A percentile compares a stretch with the other conserved stretches of the same genome.
Evolutionary conservation across 768 basidiomycete genomes (phyloP).

Genomic region (Boletus subparvulus): DNA sequence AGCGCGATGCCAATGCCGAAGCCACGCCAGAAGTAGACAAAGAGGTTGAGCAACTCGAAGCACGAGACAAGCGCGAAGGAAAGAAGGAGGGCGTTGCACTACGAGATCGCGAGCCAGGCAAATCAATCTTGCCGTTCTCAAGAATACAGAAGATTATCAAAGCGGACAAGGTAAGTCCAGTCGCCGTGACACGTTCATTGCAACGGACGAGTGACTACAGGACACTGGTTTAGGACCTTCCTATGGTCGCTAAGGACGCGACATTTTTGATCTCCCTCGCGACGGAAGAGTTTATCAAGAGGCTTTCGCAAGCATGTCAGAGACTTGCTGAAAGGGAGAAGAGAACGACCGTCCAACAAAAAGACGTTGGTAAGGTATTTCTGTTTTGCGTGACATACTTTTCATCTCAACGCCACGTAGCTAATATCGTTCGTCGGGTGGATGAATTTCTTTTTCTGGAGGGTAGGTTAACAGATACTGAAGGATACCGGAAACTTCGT

Average conservation of each 20-base stretch:
- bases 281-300: slow-evolving; percentile 85
- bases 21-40: neutral
- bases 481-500: neutral
- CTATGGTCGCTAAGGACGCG: slow-evolving; percentile 74
- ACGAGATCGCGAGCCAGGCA: slow-evolving; percentile 52
- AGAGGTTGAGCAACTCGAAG: slow-evolving; percentile 5
- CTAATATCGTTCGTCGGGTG: slow-evolving; percentile 57
- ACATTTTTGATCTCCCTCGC: slow-evolving; percentile 77
- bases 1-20: slow-evolving; percentile 14
- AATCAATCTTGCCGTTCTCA: slow-evolving; percentile 70
- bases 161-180: slow-evolving; percentile 66
- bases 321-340: slow-evolving; percentile 69
- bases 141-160: slow-evolving; percentile 84
- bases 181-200: neutral
- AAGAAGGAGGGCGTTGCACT: slow-evolving; percentile 18
- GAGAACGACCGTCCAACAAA: slow-evolving; percentile 71
- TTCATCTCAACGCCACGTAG: slow-evolving; percentile 35
- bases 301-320: slow-evolving; percentile 70
- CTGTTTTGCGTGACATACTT: neutral
- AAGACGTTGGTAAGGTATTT: slow-evolving; percentile 65
- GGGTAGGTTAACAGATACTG: slow-evolving; percentile 42
- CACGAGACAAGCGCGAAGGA: slow-evolving; percentile 13
- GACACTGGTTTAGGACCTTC: slow-evolving; percentile 56
- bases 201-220: neutral
- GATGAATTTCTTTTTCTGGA: slow-evolving; percentile 81